Evolutionary conservation across 2,329 filamentous ascomycete species (phyloP), one percentile per base, ranked within the genome.

Genomic region (Myriosclerotinia duriaeana): DNA sequence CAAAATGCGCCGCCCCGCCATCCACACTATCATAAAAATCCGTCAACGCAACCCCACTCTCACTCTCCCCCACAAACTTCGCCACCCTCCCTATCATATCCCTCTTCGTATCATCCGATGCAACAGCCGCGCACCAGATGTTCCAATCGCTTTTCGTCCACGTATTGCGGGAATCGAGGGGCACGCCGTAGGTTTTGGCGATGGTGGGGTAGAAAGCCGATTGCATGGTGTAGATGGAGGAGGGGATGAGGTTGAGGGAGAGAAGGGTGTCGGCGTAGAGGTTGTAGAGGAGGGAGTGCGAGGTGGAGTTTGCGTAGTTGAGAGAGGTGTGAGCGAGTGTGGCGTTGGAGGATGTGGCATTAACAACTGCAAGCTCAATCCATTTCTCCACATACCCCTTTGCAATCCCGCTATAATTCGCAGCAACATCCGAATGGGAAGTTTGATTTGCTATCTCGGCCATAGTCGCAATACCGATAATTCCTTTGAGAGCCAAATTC

Each of bases 391-490:
- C 84, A 76, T 95, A 96, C 4, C 81, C 80, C 11, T 86, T 82
- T 2, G 90, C 89, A 20, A 89, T 87, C 22, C 73, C 68, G 20
- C 82, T 81, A 76, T 87, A 93, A 67, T 85, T 81, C 59, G 83
- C 79, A 53, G 80, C 82, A 68, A 91, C 85, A 9, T 79, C 79
- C 0, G 79, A 73, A 58, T 89, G 81, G 48, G 85, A 87, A 11
- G 87, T 84, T 5, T 88, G 77, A 38, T 82, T 79, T 2, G 91
- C 84, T 42, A 95, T 83, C 71, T 89, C 83, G 64, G 87, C 85
- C 89, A 95, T 93, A 61, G 91, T 91, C 73, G 89, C 87, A 76
- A 95, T 90, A 20, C 89, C 91, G 67, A 95, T 87, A 72, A 95
- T 93, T 53, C 91, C 91, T 77, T 95, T 95, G 68, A 95, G 81